Conservation (phyloP, 306 rosid genomes). For the Elaeagnus macrophylla region DNA sequence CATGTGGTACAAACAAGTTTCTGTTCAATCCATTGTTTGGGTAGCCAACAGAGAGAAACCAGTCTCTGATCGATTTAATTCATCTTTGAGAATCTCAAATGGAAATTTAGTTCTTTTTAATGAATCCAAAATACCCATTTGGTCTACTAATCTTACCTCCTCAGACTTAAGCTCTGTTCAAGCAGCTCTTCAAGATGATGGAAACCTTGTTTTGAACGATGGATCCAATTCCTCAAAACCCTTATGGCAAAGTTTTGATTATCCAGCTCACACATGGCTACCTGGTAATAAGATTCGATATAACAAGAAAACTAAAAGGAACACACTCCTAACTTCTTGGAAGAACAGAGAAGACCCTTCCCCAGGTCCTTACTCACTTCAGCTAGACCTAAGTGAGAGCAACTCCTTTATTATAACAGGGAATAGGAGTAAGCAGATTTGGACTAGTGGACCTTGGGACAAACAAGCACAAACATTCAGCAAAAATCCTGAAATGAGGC, state of each 20-base stretch:
- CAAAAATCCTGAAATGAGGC: conserved; percentile 39
- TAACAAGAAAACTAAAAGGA: conserved; percentile 25
- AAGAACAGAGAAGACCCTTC: conserved; percentile 40
- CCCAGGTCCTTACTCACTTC: conserved; percentile 36
- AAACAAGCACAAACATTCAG: conserved; percentile 27
- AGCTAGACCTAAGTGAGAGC: conserved; percentile 25
- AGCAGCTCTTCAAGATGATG: conserved; percentile 34
- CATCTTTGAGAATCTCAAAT: conserved; percentile 20
- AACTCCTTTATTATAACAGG: conserved; percentile 19
- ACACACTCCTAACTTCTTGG: conserved; percentile 41
- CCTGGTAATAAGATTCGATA: conserved; percentile 32
- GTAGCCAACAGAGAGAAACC: conserved; percentile 37
- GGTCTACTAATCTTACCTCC: conserved; percentile 25
- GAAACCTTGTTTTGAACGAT: conserved; percentile 37
- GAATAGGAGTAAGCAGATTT: conserved; percentile 33
- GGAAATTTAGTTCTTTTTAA: conserved; percentile 29
- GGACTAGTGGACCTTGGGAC: conserved; percentile 49
- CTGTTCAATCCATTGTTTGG: conserved; percentile 14
- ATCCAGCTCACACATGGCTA: conserved; percentile 47
- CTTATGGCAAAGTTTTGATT: conserved; percentile 53
- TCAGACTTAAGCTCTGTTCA: conserved; percentile 8
- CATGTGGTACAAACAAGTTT: conserved; percentile 24
- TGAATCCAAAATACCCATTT: conserved; percentile 12
- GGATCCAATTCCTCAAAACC: conserved; percentile 7
- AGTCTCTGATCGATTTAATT: conserved; percentile 20